Conservation (phyloP, 1,284 basidiomycete species). For the Austroboletus rostrupii region DNA sequence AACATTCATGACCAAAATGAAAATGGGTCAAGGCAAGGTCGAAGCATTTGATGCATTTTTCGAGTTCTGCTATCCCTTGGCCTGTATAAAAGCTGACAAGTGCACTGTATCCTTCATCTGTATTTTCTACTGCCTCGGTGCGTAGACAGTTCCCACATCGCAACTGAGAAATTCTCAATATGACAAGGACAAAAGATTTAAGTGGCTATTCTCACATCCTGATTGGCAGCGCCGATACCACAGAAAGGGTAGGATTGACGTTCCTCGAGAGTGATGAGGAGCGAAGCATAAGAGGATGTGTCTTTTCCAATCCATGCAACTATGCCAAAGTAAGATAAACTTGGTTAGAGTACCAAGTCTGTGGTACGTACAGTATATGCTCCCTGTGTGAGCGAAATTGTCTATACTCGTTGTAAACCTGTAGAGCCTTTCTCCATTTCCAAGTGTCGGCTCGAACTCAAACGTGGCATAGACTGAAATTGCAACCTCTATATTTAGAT, state of each 20-base stretch:
- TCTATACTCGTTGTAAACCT: too few species aligned
- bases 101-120: background rate
- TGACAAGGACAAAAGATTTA: too few species aligned
- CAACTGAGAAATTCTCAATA: background rate
- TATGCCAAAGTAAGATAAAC: background rate
- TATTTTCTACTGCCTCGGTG: background rate
- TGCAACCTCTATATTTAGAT: background rate
- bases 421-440: background rate
- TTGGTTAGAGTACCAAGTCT: too few species aligned
- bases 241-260: too few species aligned
- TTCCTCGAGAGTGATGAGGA: background rate
- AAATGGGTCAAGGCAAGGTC: background rate
- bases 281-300: background rate
- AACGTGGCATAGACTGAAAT: background rate
- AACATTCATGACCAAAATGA: background rate
- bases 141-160: background rate
- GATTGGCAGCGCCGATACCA: too few species aligned
- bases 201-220: background rate
- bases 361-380: too few species aligned
- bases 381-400: too few species aligned
- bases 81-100: background rate
- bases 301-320: background rate
- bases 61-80: background rate
- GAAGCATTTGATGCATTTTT: background rate
- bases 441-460: background rate